These are phyloP conservation scores for Scheffersomyces titani DNA, from an alignment of 1,139 yeast genomes.

Conservation along the genomic window DNA sequence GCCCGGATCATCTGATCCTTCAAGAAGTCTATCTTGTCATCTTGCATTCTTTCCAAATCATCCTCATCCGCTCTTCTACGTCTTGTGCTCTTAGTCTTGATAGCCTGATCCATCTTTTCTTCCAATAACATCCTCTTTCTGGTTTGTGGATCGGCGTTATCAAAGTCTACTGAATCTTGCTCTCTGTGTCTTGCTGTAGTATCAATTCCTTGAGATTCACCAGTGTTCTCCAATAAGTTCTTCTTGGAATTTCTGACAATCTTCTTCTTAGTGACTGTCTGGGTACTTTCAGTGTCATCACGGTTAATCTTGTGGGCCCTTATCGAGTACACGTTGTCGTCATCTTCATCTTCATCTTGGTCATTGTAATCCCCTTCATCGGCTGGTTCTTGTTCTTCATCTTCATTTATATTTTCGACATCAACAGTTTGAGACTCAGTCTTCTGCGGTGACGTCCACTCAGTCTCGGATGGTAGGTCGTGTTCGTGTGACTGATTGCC, in stretches of 20 bases:
- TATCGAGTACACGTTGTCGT: conserved; percentile 31
- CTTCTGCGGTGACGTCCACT: neutral
- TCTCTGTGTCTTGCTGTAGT: conserved; percentile 9
- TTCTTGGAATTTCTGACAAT: conserved; percentile 31
- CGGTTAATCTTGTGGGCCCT: conserved; percentile 30
- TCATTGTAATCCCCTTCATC: conserved; percentile 11
- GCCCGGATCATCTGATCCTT: conserved; percentile 93
- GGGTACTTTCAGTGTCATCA: conserved; percentile 12
- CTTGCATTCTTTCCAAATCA: conserved; percentile 92
- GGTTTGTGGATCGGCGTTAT: conserved; percentile 48
- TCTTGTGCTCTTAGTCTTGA: conserved; percentile 62
- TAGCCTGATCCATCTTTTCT: conserved; percentile 74
- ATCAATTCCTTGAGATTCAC: neutral
- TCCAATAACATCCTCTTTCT: conserved; percentile 78
- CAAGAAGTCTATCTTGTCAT: conserved; percentile 78
- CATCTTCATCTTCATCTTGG: conserved; percentile 12
- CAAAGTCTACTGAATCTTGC: conserved; percentile 11
- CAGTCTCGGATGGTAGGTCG: neutral
- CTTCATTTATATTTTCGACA: conserved; percentile 6
- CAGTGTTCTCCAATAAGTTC: conserved; percentile 6
- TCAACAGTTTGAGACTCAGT: neutral
- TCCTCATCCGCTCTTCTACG: conserved; percentile 78
- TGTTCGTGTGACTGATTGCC: neutral
- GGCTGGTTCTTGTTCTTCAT: conserved; percentile 9
- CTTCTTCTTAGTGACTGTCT: conserved; percentile 37